A percentile compares a stretch with the other conserved stretches of the same genome.
Evolutionary conservation across 805 yeast genomes (phyloP).

Genomic region (Danielia oregonensis): DNA sequence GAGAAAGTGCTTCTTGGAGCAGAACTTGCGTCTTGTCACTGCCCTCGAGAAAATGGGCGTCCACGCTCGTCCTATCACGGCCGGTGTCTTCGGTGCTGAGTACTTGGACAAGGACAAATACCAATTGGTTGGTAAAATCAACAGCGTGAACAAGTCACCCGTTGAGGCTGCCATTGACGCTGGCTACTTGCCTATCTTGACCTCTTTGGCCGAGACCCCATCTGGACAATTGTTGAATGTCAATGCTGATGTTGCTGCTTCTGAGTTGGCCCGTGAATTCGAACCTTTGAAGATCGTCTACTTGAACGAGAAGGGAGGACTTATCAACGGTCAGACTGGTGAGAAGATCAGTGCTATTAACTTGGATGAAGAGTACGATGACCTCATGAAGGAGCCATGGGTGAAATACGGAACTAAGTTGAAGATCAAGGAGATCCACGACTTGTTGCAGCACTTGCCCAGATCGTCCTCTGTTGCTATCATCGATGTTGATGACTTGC

Average conservation of each 20-base stretch:
- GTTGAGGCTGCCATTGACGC: conserved; percentile 93
- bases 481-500: conserved; percentile 90
- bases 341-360: conserved; percentile 88
- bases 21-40: conserved; percentile 89
- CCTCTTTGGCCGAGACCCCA: conserved; percentile 94
- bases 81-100: conserved; percentile 94
- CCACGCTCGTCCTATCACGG: conserved; percentile 96
- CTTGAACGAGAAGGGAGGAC: conserved; percentile 96
- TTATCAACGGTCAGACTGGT: conserved; percentile 86
- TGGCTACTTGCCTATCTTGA: conserved; percentile 93
- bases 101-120: conserved; percentile 88
- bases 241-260: conserved; percentile 98
- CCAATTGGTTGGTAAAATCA: conserved; percentile 87
- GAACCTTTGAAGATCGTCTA: conserved; percentile 97
- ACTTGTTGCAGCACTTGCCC: conserved; percentile 88
- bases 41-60: conserved; percentile 96
- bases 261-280: conserved; percentile 93
- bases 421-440: conserved; percentile 95
- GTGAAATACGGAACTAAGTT: conserved; percentile 97
- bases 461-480: conserved; percentile 97
- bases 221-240: conserved; percentile 96
- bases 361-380: conserved; percentile 94
- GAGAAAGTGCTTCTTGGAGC: conserved; percentile 91
- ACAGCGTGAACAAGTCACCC: conserved; percentile 80
- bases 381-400: conserved; percentile 89